phyloP scores from a whole-genome alignment of 2,329 filamentous ascomycete species.

The Sporothrix globosa region DNA sequence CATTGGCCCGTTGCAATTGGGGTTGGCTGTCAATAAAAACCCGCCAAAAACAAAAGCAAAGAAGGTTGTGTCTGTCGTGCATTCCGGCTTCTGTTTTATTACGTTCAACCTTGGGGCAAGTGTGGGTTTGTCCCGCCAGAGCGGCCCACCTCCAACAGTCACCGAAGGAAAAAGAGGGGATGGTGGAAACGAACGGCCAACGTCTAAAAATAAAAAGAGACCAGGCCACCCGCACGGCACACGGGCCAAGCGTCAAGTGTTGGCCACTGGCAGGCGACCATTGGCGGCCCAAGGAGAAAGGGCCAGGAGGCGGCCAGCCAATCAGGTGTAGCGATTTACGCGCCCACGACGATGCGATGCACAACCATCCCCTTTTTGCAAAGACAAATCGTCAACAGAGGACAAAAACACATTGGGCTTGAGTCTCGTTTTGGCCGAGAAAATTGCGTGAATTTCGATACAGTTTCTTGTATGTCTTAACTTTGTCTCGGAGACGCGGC shows the following conservation, averaged over 20 bases:
- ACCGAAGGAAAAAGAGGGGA: not conserved
- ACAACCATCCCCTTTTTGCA: not conserved
- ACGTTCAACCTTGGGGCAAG: not conserved
- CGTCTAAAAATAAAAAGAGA: constrained; percentile 19
- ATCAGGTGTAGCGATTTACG: constrained; percentile 27
- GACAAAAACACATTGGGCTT: not conserved
- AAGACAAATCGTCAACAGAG: not conserved
- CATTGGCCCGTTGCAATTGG: not conserved
- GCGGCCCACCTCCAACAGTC: constrained; percentile 9
- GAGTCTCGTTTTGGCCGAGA: not conserved
- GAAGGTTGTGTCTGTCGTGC: not conserved
- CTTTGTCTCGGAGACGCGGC: not conserved
- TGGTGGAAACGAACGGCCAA: not conserved
- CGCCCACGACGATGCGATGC: constrained; percentile 24
- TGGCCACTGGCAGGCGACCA: constrained; percentile 19
- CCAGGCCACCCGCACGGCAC: constrained; percentile 10
- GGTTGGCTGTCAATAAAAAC: not conserved
- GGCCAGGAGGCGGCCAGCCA: not conserved
- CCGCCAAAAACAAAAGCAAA: not conserved
- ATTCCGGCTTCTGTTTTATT: not conserved
- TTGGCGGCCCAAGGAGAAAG: constrained; percentile 7
- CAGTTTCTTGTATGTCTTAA: not conserved
- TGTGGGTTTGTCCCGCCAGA: constrained; percentile 17
- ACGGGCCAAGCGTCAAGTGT: constrained; percentile 1
- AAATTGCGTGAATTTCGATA: not conserved